Percentiles rank a stretch among this genome's conserved stretches.
phyloP scores from a whole-genome alignment of 768 basidiomycete species.

The Phlebiopsis flavidoalba region DNA sequence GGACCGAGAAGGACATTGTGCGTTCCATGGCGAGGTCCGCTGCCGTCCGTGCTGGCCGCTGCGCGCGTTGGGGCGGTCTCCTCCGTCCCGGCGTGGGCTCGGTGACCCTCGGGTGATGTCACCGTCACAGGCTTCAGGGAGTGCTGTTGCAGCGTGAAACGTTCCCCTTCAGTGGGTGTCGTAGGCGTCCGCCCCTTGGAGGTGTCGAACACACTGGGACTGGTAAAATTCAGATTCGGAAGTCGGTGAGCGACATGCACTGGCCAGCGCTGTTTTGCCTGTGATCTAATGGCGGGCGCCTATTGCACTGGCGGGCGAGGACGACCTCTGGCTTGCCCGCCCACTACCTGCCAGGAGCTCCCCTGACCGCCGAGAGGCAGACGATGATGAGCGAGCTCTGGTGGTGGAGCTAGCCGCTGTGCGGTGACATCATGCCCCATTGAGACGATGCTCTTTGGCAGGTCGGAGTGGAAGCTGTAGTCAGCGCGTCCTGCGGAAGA shows the following conservation, averaged over 20 bases:
- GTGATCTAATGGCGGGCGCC: conserved; percentile 36
- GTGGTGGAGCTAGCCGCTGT: not conserved
- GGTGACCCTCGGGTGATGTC: not conserved
- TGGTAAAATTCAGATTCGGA: not conserved
- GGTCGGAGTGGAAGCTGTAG: not conserved
- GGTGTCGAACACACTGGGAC: not conserved
- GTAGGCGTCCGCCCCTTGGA: not conserved
- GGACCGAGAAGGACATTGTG: conserved; percentile 19
- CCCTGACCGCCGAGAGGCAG: conserved; percentile 2
- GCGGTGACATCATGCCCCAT: not conserved
- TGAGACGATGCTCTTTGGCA: not conserved
- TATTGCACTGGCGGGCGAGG: conserved; percentile 21
- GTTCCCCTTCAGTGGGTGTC: not conserved
- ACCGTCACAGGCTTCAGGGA: not conserved
- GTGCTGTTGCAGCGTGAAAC: not conserved
- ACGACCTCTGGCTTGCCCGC: conserved; percentile 3
- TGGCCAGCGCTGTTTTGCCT: conserved; percentile 44
- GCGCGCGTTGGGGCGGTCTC: not conserved
- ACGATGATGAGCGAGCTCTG: not conserved
- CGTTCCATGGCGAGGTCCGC: conserved; percentile 3
- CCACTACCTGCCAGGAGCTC: not conserved
- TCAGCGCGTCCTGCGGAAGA: not conserved
- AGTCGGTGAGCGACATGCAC: conserved; percentile 26
- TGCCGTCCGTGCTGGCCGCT: not conserved
- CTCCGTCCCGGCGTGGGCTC: not conserved